Percentiles rank a stretch among this genome's conserved stretches.
Evolutionary conservation across 352 stramenopile species (phyloP).

Genomic region (Thalassiosira gravida): DNA sequence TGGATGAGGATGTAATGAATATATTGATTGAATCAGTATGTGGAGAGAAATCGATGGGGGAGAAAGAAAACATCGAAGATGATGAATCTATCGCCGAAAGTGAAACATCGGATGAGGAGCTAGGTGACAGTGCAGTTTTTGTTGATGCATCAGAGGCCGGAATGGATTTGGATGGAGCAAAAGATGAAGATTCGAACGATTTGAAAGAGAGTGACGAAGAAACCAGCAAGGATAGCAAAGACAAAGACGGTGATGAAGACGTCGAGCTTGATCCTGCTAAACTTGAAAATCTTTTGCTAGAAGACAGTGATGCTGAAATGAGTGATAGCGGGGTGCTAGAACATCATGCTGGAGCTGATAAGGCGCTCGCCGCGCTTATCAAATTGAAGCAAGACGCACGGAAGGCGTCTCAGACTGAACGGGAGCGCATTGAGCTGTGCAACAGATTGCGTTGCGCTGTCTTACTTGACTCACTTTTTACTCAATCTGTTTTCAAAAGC

Average conservation of each 20-base stretch:
- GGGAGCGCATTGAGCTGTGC: constrained; percentile 67
- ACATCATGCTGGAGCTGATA: constrained; percentile 84
- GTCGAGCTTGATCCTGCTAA: constrained; percentile 69
- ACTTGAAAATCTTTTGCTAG: constrained; percentile 75
- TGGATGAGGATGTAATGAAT: constrained; percentile 65
- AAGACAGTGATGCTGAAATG: constrained; percentile 78
- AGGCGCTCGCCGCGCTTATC: constrained; percentile 78
- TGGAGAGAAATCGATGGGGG: constrained; percentile 33
- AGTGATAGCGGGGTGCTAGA: constrained; percentile 63
- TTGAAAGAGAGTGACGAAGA: constrained; percentile 37
- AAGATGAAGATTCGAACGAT: constrained; percentile 42
- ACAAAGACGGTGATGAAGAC: constrained; percentile 53
- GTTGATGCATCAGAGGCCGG: constrained; percentile 26
- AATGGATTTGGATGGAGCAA: constrained; percentile 42
- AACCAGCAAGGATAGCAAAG: constrained; percentile 22
- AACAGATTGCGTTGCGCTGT: constrained; percentile 71
- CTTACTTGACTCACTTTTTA: constrained; percentile 73
- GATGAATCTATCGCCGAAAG: constrained; percentile 32
- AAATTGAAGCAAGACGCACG: constrained; percentile 80
- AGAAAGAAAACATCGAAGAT: constrained; percentile 33
- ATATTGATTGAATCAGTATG: constrained; percentile 72
- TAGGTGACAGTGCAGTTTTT: constrained; percentile 22
- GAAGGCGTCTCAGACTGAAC: constrained; percentile 69
- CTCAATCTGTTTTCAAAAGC: constrained; percentile 51
- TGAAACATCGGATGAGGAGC: constrained; percentile 18